Conservation (phyloP, 331 rosid genomes). For the Arachis monticola region DNA sequence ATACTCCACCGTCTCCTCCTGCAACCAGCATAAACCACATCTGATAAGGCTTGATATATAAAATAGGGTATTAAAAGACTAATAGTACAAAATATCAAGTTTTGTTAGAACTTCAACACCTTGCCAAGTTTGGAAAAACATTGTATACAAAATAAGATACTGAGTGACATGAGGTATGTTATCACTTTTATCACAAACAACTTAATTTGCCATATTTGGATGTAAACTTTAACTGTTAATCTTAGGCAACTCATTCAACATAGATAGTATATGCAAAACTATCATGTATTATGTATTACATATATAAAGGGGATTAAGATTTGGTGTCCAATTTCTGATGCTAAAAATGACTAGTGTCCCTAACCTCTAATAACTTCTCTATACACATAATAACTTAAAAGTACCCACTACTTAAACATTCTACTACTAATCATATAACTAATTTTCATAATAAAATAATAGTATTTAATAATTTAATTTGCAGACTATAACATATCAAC, state of each 20-base stretch:
- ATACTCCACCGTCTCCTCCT: slow-evolving; percentile 81
- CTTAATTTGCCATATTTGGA: neutral
- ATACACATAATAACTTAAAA: no score
- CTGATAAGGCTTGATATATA: neutral
- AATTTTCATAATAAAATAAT: no score
- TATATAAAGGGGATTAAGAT: no score
- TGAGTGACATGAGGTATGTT: neutral
- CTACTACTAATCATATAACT: no score
- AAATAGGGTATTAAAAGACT: neutral
- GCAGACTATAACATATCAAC: no score
- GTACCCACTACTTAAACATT: no score
- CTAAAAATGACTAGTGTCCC: no score
- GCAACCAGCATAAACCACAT: slow-evolving; percentile 37
- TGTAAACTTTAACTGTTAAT: neutral
- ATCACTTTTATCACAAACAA: neutral
- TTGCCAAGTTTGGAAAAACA: neutral
- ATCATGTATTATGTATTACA: neutral
- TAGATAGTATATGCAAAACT: slow-evolving; percentile 17
- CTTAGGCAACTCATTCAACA: neutral
- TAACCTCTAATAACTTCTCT: no score
- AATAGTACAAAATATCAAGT: neutral
- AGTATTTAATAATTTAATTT: no score
- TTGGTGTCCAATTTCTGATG: no score
- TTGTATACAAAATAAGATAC: neutral
- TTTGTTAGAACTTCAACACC: neutral